Evolutionary conservation across 768 basidiomycete species (phyloP), one percentile per base, ranked within the genome.

Genomic region (Xanthoconium stramineum): DNA sequence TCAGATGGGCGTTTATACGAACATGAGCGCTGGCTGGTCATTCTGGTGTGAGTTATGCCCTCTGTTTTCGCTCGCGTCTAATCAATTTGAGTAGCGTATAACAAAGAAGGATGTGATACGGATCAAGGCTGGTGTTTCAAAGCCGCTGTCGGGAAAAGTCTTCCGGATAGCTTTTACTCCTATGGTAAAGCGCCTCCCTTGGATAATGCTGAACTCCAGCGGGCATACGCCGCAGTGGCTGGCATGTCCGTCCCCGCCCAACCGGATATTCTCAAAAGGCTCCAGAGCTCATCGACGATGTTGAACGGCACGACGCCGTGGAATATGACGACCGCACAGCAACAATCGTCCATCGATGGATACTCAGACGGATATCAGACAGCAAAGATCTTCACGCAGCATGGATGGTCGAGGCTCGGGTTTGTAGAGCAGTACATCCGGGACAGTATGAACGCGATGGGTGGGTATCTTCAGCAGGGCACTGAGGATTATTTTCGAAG

Each of bases 101-200:
- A 77, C 53, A 85, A 82, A 58, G 88, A 89, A 63, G 75, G 70
- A 10, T 89, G 86, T 57, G 72, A 77, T 8, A 66, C 72, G 19
- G 84, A 87, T 55, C 74, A 75, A 13, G 85, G 80, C 9, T 89
- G 87, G 88, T 89, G 87, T 63, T 88, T 89, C 75, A 80, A 75
- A 50, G 68, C 76, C 4, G 83, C 82, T 0, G 80, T 87, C 30
- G 83, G 81, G 10, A 79, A 74, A 13, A 76, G 70, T 38, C 76
- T 89, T 6, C 86, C 87, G 0, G 58, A 72, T 5, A 78, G 75
- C 11, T 89, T 90, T 69, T 84, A 77, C 65, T 75, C 80, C 0
- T 86, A 81, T 66, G 73, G 73, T 36, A 60, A 64, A 53, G 57
- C 67, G 17, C 61, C 65, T 3, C 53, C 65, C 7, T 54, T 60